Evolutionary conservation across 495 filamentous ascomycete genomes (phyloP).

Genomic region (Apodospora peruviana): DNA sequence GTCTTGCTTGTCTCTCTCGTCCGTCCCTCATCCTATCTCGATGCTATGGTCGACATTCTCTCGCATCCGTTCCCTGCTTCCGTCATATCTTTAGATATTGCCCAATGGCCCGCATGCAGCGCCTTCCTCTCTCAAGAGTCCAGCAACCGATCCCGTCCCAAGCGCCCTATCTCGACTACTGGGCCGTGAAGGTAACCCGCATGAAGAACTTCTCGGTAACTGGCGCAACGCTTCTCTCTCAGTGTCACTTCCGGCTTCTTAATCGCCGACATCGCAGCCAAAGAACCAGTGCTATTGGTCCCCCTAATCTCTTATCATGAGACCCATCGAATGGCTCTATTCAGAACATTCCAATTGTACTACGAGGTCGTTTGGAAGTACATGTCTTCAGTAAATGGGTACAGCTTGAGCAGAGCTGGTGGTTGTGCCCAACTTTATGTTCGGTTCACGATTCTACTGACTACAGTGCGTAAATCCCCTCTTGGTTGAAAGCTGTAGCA

Average conservation of each 20-base stretch:
- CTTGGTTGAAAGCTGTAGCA: no score
- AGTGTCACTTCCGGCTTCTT: background rate
- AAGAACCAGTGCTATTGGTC: background rate
- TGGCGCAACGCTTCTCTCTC: background rate
- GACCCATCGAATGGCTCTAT: background rate
- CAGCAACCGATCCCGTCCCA: no score
- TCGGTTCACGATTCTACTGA: no score
- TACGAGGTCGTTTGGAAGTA: slow-evolving; percentile 1
- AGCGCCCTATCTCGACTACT: background rate
- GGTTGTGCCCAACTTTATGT: background rate
- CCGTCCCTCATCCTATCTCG: no score
- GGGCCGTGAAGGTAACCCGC: background rate
- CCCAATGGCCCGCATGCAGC: no score
- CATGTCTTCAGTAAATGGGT: background rate
- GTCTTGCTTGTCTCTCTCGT: no score
- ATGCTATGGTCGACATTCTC: no score
- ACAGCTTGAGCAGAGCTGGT: background rate
- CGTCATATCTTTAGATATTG: no score
- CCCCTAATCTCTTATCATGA: slow-evolving; percentile 3
- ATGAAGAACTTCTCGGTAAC: background rate
- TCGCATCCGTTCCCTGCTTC: no score
- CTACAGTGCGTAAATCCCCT: no score
- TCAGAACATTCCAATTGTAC: background rate
- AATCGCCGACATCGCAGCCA: slow-evolving; percentile 21
- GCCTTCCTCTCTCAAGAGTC: no score